Percentiles rank a stretch among this genome's conserved stretches.
Evolutionary conservation across 2,329 filamentous ascomycete species (phyloP).

Genomic region (Fusarium sp.): DNA sequence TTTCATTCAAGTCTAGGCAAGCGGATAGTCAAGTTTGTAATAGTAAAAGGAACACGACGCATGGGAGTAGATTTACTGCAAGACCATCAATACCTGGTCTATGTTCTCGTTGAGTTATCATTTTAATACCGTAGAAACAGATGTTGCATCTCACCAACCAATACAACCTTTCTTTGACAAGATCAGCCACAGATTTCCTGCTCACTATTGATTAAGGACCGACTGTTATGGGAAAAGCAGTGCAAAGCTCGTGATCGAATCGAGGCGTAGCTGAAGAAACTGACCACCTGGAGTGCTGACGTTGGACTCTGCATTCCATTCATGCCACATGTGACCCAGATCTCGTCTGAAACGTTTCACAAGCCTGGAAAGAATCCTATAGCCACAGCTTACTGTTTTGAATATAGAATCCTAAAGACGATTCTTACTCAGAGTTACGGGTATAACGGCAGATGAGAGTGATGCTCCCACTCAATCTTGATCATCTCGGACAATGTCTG

Average conservation of each 20-base stretch:
- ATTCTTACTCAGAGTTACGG: background rate
- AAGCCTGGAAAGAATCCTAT: background rate
- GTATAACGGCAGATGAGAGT: background rate
- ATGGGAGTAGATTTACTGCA: slow-evolving; percentile 16
- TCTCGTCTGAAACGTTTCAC: slow-evolving; percentile 30
- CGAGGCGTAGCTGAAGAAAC: slow-evolving; percentile 4
- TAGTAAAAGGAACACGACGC: background rate
- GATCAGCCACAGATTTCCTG: background rate
- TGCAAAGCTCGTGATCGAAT: background rate
- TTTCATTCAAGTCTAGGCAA: background rate
- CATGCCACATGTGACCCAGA: background rate
- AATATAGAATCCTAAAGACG: background rate
- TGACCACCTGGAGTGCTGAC: slow-evolving; percentile 11
- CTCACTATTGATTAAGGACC: background rate
- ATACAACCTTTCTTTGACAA: slow-evolving; percentile 5
- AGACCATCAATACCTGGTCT: slow-evolving; percentile 6
- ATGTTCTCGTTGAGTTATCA: slow-evolving; percentile 22
- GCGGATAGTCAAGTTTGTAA: slow-evolving; percentile 20
- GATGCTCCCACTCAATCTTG: background rate
- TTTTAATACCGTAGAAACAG: slow-evolving; percentile 32
- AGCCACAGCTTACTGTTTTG: slow-evolving; percentile 5
- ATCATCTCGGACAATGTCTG: background rate
- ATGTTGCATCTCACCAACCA: slow-evolving; percentile 12
- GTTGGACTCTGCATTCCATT: slow-evolving; percentile 1
- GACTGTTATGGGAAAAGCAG: background rate